Base-by-base conservation (phyloP, 1,139 yeast species). In the Yamadazyma aaseri region DNA sequence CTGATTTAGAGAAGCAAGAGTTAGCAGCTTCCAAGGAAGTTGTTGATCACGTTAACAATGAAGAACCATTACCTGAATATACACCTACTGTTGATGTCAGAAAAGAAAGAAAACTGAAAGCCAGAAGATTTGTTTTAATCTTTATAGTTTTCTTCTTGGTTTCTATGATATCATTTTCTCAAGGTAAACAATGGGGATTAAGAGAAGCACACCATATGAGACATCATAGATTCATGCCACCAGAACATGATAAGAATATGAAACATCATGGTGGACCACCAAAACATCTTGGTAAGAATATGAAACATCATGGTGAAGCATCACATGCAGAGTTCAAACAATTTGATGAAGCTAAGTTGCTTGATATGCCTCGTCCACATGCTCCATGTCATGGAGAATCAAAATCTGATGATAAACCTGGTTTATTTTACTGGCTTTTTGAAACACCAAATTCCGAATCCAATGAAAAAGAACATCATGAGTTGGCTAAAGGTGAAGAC, bases 1-100 rank as follows among this genome's bases (percentile, higher is more conserved):
- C 17, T 13, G 27, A 25, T 14, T 25, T 25, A 25, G 27, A 25
- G 17, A 25, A 25, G n/a, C 27, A 25, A 14, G 27, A 12, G 5
- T 10, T 18, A 7, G 10, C 7, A 10, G 21, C 21, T 7, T 10
- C 7, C 9, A 7, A 7, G 9, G 9, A 9, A 18, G 20, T 18
- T 18, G 20, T 18, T 18, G 20, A 18, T 18, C n/a, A n/a, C n/a
- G n/a, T n/a, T n/a, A n/a, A n/a, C n/a, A 18, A 18, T 18, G 20
- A 18, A 9, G 20, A 18, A 18, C 9, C 9, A 18, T 9, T 9
- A 7, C 20, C 20, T 7, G 9, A 18, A 18, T 18, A 18, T 9
- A 6, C 20, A 6, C 28, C 28, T 26, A 9, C 23, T 9, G 10
- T n/a, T n/a, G 23, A 5, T 28, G 30, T 17, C 5, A 20, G n/a